phyloP scores from a whole-genome alignment of 2,329 filamentous ascomycete species.

The Cytospora chrysosperma region DNA sequence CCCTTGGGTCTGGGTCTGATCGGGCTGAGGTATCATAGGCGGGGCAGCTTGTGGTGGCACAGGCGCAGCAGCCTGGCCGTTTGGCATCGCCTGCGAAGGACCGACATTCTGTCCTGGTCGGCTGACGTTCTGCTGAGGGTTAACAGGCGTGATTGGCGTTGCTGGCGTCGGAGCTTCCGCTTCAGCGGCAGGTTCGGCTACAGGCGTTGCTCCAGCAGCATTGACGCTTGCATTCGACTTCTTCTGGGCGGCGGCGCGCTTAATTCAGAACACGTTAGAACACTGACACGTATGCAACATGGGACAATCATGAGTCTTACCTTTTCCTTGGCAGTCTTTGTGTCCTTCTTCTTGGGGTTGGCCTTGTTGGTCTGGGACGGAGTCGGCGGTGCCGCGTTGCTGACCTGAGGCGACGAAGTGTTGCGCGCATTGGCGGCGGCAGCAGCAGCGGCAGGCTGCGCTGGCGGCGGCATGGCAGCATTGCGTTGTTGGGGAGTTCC shows the following conservation, averaged over 20 bases:
- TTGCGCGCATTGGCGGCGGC: conserved; percentile 50
- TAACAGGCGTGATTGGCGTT: conserved; percentile 63
- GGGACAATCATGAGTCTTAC: conserved; percentile 44
- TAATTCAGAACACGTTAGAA: conserved; percentile 25
- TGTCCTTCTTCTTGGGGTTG: conserved; percentile 75
- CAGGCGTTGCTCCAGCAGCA: conserved; percentile 53
- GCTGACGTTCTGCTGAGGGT: conserved; percentile 46
- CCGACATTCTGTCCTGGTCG: conserved; percentile 45
- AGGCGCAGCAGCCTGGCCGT: conserved; percentile 46
- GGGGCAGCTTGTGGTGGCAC: conserved; percentile 43
- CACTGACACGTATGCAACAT: conserved; percentile 14
- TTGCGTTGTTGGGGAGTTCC: conserved; percentile 69
- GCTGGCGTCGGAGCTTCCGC: conserved; percentile 60
- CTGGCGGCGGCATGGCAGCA: conserved; percentile 62
- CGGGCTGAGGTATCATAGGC: conserved; percentile 46
- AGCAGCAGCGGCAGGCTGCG: conserved; percentile 51
- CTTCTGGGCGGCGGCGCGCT: conserved; percentile 57
- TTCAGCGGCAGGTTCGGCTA: conserved; percentile 55
- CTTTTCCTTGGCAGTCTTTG: conserved; percentile 68
- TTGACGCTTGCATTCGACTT: conserved; percentile 58
- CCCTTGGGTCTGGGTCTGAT: conserved; percentile 46
- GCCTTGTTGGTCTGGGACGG: conserved; percentile 72
- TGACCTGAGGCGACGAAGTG: conserved; percentile 62
- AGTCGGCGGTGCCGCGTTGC: conserved; percentile 70
- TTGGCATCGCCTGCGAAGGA: conserved; percentile 38